Evolutionary conservation across 176 grass and related monocot genomes (phyloP), one percentile per base, ranked within the genome.

Genomic region (Hsuehochloa calcarea): DNA sequence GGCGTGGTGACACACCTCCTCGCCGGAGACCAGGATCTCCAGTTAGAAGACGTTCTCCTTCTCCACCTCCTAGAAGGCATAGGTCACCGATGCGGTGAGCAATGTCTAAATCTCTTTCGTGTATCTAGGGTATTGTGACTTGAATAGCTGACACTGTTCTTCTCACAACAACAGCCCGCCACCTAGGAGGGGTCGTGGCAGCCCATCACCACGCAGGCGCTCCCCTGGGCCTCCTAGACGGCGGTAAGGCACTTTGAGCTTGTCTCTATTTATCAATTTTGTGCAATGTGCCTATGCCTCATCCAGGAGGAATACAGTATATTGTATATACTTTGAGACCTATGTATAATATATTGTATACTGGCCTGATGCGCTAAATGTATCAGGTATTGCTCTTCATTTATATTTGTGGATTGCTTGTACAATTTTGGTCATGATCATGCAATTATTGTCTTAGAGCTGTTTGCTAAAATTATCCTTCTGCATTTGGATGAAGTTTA

Each of bases 181-280:
- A 87, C 93, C 91, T 83, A 95, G 96, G 86, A 94, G 96, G 77
- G 82, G 85, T 27, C 90, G 95, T 82, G 89, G 95, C 31, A 95
- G 91, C 34, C 93, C 88, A 83, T 64, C 92, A 82, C 73, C 92
- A 0, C 91, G 87, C 41, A 96, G 91, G 52, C 93, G 91, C 68
- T 95, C 96, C 17, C 96, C 96, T 66, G 67, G 86, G 59, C 89
- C 94, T 84, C 91, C 69, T 75, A 94, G 96, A 82, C 74, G 96
- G 59, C 85, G 96, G 96, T 99, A 74, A 89, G 91, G 92, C 54
- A 90, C 15, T 88, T 77, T 60, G 13, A 72, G 27, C 39, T 50
- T 66, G 10, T 56, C 8, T 40, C 3, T 37, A 43, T 73, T 9
- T 4, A 71, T 29, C 4, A 43, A 25, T 44, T 77, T n/a, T 78